These are phyloP conservation scores for Silene conica DNA, from an alignment of 148 eudicot genomes.

Conservation along the genomic window DNA sequence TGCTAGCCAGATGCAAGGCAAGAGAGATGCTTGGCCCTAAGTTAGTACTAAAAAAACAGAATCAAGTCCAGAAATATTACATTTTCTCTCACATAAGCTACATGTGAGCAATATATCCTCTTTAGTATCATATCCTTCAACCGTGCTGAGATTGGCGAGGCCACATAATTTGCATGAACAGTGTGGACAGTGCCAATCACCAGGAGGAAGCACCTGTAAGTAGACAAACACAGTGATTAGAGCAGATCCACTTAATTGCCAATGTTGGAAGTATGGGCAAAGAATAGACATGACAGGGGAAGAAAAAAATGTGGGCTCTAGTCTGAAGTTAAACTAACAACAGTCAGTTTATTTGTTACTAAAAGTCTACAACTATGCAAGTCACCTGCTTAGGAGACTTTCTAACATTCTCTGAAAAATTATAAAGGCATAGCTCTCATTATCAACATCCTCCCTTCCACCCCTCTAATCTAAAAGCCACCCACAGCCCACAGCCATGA, in stretches of 20 bases:
- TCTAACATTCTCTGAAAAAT: background rate
- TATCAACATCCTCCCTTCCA: background rate
- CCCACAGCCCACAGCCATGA: background rate
- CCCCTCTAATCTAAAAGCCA: background rate
- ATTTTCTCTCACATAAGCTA: conserved; percentile 77
- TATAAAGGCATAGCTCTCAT: conserved; percentile 4
- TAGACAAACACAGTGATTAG: conserved; percentile 15
- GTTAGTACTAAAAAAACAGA: background rate
- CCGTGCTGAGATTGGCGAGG: conserved; percentile 33
- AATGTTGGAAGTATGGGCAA: background rate
- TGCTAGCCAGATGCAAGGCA: background rate
- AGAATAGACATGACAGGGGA: background rate
- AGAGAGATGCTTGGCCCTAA: background rate
- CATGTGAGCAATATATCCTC: conserved; percentile 41
- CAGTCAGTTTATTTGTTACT: background rate
- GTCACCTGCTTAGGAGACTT: background rate
- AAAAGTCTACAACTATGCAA: background rate
- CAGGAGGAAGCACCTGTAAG: conserved; percentile 86
- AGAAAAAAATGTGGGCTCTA: background rate
- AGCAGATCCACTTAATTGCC: background rate
- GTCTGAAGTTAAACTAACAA: background rate
- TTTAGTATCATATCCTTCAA: conserved; percentile 31
- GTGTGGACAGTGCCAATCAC: conserved; percentile 97
- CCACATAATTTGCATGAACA: conserved; percentile 89
- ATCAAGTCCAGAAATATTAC: conserved; percentile 32